These are phyloP conservation scores for Colletotrichum cuscutae DNA, from an alignment of 2,329 filamentous ascomycete genomes.

Conservation along the genomic window DNA sequence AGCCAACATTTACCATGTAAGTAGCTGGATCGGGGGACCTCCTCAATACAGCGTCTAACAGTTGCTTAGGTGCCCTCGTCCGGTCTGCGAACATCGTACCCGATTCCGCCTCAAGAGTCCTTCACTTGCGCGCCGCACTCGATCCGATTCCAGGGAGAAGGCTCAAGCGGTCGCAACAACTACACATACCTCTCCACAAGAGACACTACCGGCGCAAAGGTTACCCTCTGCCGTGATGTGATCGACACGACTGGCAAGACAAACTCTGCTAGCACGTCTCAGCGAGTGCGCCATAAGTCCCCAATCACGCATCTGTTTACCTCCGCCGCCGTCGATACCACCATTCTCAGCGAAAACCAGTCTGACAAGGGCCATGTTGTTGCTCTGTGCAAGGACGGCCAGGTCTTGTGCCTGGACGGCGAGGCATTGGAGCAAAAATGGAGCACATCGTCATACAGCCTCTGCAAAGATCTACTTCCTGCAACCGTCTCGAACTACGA, in stretches of 20 bases:
- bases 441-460: conserved; percentile 54
- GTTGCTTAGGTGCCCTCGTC: conserved; percentile 66
- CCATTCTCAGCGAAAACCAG: neutral
- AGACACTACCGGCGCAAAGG: conserved; percentile 57
- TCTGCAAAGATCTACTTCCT: conserved; percentile 53
- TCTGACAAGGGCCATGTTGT: conserved; percentile 54
- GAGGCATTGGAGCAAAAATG: conserved; percentile 62
- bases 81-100: conserved; percentile 73
- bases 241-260: conserved; percentile 63
- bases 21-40: conserved; percentile 38
- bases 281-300: conserved; percentile 43
- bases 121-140: conserved; percentile 73
- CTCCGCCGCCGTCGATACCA: conserved; percentile 37
- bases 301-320: conserved; percentile 57
- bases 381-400: conserved; percentile 68
- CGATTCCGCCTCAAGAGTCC: conserved; percentile 71
- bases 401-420: conserved; percentile 69
- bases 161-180: conserved; percentile 60
- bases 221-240: conserved; percentile 70
- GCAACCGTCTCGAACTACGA: conserved; percentile 48
- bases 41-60: conserved; percentile 17
- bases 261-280: conserved; percentile 59
- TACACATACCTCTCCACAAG: conserved; percentile 71
- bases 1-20: conserved; percentile 73
- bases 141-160: conserved; percentile 61